Evolutionary conservation across 805 yeast genomes (phyloP), one percentile per base, ranked within the genome.

Genomic region (Wickerhamiella sorbophila): DNA sequence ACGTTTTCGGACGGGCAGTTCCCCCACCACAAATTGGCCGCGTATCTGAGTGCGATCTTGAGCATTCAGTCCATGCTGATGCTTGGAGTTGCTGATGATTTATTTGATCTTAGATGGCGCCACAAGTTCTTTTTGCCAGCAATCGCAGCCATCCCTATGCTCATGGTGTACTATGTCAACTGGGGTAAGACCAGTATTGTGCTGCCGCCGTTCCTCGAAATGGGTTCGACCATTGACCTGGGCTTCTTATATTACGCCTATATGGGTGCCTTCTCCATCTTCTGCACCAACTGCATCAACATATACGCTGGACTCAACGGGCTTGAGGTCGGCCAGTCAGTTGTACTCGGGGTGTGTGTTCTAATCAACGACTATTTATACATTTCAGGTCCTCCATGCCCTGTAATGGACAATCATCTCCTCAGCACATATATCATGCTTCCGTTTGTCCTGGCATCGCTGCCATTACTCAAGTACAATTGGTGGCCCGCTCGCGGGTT

Each of bases 241-340:
- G 94, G 95, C 3, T 57, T 67, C 15, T 60, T 83, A 21, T 91
- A 91, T 65, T 91, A 91, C 58, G 63, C 64, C 12, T 91, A 91
- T 64, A 91, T 91, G 98, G 84, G 80, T 0, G 70, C 94, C 0
- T 75, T 91, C 44, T 79, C 94, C 2, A 88, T 91, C 32, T 91
- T 91, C 56, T 81, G 95, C 53, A 96, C 99, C 19, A 88, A 91
- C 58, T 84, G 96, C 9, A 86, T 91, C 59, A 91, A 91, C 57
- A 91, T 91, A 40, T 65, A 87, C 24, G 99, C 99, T 0, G 99
- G 99, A 4, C 74, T 91, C 37, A 91, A 91, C 59, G 99, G 99
- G 0, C 66, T 91, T 34, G 99, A 91, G 62, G 96, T 87, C 10
- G 97, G 96, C 21, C 98, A 91, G 61, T 77, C 93, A 27, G 70